Evolutionary conservation across 148 eudicot genomes (phyloP).

Genomic region (Diospyros kaki): DNA sequence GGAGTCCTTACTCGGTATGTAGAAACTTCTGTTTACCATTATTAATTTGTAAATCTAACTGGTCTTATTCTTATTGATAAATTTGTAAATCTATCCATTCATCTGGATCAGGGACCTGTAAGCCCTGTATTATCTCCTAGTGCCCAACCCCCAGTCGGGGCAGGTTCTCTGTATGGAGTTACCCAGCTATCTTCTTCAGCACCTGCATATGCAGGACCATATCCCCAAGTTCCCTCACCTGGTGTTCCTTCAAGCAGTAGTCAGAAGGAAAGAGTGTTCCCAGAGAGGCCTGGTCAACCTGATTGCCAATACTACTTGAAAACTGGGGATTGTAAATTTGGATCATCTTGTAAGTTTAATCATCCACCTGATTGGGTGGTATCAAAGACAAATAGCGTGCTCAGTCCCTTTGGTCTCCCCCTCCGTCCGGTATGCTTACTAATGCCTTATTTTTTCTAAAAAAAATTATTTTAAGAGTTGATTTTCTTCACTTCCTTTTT

Average conservation of each 20-base stretch:
- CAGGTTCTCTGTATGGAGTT: constrained; percentile 63
- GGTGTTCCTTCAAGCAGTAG: constrained; percentile 36
- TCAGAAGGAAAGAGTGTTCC: constrained; percentile 47
- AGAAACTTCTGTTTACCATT: background rate
- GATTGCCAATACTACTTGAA: constrained; percentile 80
- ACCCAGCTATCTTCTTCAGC: constrained; percentile 54
- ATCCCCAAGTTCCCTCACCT: constrained; percentile 41
- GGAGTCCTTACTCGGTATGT: constrained; percentile 84
- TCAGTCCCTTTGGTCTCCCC: constrained; percentile 76
- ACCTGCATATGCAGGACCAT: constrained; percentile 55
- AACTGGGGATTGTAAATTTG: constrained; percentile 82
- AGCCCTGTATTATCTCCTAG: constrained; percentile 76
- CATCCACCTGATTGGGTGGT: constrained; percentile 73
- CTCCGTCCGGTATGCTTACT: constrained; percentile 75
- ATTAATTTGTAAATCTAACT: background rate
- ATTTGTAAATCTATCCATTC: background rate
- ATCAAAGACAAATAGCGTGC: constrained; percentile 41
- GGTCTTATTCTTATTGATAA: background rate
- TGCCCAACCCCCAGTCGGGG: constrained; percentile 55
- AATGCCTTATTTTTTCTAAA: background rate
- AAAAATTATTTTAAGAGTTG: background rate
- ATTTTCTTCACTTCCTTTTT: background rate
- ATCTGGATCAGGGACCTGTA: constrained; percentile 60
- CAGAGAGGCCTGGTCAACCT: constrained; percentile 75
- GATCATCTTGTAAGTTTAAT: constrained; percentile 73